Conservation (phyloP, 148 eudicot species). For the Heliosperma pusillum region DNA sequence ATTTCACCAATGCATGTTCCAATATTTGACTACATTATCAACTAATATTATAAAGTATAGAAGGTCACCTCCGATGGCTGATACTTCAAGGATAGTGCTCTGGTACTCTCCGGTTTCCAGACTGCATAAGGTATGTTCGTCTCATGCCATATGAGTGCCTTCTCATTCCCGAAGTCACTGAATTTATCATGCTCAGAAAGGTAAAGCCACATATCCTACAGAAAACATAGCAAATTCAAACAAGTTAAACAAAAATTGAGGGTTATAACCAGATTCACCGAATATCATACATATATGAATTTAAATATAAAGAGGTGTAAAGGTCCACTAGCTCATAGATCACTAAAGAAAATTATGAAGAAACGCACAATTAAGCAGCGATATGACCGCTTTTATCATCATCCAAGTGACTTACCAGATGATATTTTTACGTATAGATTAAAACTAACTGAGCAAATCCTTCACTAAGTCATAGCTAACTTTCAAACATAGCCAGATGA, state of each 20-base stretch:
- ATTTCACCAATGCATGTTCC: neutral
- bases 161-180: conserved; percentile 70
- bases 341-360: neutral
- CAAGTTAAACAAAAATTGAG: conserved; percentile 28
- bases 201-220: conserved; percentile 92
- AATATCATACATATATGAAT: conserved; percentile 52
- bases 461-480: neutral
- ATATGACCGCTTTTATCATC: too few species aligned
- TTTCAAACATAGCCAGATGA: too few species aligned
- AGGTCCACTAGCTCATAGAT: neutral
- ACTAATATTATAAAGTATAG: neutral
- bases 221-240: neutral
- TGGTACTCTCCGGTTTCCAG: conserved; percentile 83
- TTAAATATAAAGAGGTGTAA: neutral
- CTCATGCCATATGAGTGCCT: conserved; percentile 96
- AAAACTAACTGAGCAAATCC: neutral
- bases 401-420: neutral
- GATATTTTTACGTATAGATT: neutral
- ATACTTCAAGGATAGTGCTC: conserved; percentile 67
- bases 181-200: conserved; percentile 78
- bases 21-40: neutral
- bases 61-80: conserved; percentile 76
- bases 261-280: conserved; percentile 49
- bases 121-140: conserved; percentile 90
- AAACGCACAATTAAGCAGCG: neutral